Conservation (phyloP, 1,284 basidiomycete genomes). For the Austroboletus rostrupii region DNA sequence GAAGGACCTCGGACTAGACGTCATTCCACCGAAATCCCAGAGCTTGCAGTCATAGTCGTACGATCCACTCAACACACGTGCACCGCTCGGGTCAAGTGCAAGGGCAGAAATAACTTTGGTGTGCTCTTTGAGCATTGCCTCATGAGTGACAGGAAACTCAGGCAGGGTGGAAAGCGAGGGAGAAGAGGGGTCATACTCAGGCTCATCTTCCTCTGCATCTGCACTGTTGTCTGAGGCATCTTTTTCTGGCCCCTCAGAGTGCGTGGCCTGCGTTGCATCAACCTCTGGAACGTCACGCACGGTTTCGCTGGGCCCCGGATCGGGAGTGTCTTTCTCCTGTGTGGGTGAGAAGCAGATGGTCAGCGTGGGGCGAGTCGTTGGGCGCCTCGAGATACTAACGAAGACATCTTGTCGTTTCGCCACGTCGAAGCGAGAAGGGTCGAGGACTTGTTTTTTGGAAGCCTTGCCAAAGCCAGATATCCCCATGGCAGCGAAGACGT, state of each 20-base stretch:
- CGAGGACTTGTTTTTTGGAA: slow-evolving; percentile 58
- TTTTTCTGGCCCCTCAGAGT: slow-evolving; percentile 24
- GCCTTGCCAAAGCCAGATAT: slow-evolving; percentile 77
- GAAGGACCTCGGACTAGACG: slow-evolving; percentile 84
- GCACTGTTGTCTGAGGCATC: slow-evolving; percentile 29
- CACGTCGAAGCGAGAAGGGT: slow-evolving; percentile 70
- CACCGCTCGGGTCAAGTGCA: slow-evolving; percentile 88
- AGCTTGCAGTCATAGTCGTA: slow-evolving; percentile 97
- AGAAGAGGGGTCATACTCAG: slow-evolving; percentile 56
- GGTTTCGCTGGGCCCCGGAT: slow-evolving; percentile 16
- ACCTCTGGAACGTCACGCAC: slow-evolving; percentile 5
- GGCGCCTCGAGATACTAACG: slow-evolving; percentile 11
- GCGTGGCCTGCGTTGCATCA: slow-evolving; percentile 5
- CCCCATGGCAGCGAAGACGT: slow-evolving; percentile 76
- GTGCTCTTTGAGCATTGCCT: slow-evolving; percentile 89
- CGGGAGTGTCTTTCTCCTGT: slow-evolving; percentile 11
- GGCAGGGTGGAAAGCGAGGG: slow-evolving; percentile 39
- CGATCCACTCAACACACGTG: slow-evolving; percentile 85
- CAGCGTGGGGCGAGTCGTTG: slow-evolving; percentile 19
- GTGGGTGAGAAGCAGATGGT: slow-evolving; percentile 9
- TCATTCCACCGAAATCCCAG: slow-evolving; percentile 99
- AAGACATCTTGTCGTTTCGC: slow-evolving; percentile 56
- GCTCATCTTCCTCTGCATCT: slow-evolving; percentile 41
- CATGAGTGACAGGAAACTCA: slow-evolving; percentile 81
- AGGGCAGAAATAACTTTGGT: slow-evolving; percentile 92